Evolutionary conservation across 305 asterid species (phyloP), one percentile per base, ranked within the genome.

Genomic region (Ajuga reptans): DNA sequence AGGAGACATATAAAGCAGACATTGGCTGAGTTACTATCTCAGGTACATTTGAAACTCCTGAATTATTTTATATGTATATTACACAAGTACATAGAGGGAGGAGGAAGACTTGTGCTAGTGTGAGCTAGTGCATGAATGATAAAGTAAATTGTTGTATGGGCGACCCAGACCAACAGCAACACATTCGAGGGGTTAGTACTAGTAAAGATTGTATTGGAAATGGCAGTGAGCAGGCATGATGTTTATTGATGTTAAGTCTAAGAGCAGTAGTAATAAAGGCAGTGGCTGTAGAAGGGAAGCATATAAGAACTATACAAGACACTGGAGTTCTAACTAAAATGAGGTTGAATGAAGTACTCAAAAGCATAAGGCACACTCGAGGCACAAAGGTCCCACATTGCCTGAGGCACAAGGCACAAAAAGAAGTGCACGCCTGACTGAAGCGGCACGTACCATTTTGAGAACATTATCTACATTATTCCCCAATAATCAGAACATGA

Each of bases 1-100:
- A 63, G 69, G 57, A 47, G 73, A 68, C 64, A 68, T 69, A 64
- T 58, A 71, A 66, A 66, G 75, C 58, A 70, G 67, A 58, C 41
- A 65, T 37, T 37, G 72, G 34, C 43, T 46, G 34, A 77, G 47
- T 43, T 72, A 36, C 45, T 45, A 43, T 58, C 47, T 57, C 69
- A 45, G 52, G 68, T 27, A 58, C 66, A 36, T 65, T 36, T 60
- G 49, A 41, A 49, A 51, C 12, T 64, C 41, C 12, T 12, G 56
- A 63, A 27, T 27, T 43, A 43, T 4, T 12, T 24, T 63, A 9
- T 8, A 27, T 7, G 36, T 10, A 34, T 4, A 4, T 4, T 49
- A 55, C 39, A 9, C 1, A 21, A 21, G 27, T 0, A 9, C 27
- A 3, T 5, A 24, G 9, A 49, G 60, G 17, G 66, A 2, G 51